Evolutionary conservation across 148 eudicot genomes (phyloP).

Genomic region (Euryodendron excelsum): DNA sequence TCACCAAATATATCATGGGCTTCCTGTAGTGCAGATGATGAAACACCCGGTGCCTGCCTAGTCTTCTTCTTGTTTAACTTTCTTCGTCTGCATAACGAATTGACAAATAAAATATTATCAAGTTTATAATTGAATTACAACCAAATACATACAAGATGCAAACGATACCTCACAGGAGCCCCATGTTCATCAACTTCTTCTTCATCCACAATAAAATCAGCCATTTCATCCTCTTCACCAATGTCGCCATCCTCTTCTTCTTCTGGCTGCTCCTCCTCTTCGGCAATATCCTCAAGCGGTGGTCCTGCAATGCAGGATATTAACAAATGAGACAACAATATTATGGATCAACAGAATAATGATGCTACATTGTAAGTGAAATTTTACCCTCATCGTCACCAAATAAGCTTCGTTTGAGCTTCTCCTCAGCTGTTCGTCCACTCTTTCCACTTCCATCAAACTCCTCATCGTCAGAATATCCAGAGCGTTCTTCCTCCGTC

Average conservation of each 20-base stretch:
- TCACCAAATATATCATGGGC: constrained; percentile 94
- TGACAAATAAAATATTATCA: constrained; percentile 3
- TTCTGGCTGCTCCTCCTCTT: constrained; percentile 60
- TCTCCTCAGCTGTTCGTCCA: constrained; percentile 64
- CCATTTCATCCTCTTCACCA: constrained; percentile 88
- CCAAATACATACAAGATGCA: neutral
- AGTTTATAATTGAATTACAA: neutral
- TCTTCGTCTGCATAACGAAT: constrained; percentile 46
- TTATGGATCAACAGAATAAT: neutral
- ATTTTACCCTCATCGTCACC: constrained; percentile 72
- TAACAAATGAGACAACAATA: neutral
- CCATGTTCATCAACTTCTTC: constrained; percentile 82
- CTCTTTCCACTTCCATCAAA: constrained; percentile 51
- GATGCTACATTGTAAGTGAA: neutral
- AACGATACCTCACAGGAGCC: constrained; percentile 56
- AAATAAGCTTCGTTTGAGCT: constrained; percentile 61
- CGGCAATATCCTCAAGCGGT: constrained; percentile 73
- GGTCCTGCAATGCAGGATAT: constrained; percentile 41
- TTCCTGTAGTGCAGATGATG: constrained; percentile 73
- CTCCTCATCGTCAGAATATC: constrained; percentile 73
- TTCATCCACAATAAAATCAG: constrained; percentile 92
- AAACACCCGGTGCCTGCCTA: constrained; percentile 70
- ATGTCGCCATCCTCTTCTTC: constrained; percentile 67
- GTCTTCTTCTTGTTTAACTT: constrained; percentile 65
- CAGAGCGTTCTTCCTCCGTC: constrained; percentile 53